These are phyloP conservation scores for Termitomyces bulborhizus DNA, from an alignment of 768 basidiomycete genomes.

Conservation along the genomic window DNA sequence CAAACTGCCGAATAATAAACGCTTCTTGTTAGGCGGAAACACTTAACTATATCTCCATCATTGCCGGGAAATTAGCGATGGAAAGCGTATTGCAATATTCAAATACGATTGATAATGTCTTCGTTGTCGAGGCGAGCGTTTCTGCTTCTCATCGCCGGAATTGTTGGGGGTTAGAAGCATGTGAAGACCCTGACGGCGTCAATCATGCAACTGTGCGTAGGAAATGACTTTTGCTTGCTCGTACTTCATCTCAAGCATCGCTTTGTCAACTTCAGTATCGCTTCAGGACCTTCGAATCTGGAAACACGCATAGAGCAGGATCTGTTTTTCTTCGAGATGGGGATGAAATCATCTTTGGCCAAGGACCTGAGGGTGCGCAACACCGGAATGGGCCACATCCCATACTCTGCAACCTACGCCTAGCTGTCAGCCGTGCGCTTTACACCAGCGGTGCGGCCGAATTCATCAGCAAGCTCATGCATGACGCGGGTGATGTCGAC, in stretches of 20 bases:
- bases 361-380: conserved; percentile 11
- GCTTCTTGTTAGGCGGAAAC: conserved; percentile 6
- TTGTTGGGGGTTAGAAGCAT: conserved; percentile 13
- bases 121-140: conserved; percentile 5
- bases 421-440: conserved; percentile 18
- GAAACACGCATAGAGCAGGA: conserved; percentile 1
- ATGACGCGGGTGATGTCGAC: conserved; percentile 7
- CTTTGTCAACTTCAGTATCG: conserved; percentile 3
- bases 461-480: conserved; percentile 9
- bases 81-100: conserved; percentile 3
- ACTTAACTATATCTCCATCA: conserved; percentile 5
- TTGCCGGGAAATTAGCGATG: conserved; percentile 4
- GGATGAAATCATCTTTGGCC: conserved; percentile 15
- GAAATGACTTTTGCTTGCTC: not conserved
- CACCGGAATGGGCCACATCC: conserved; percentile 14
- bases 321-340: conserved; percentile 12
- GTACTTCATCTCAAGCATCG: not conserved
- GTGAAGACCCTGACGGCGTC: not conserved
- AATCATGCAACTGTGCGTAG: conserved; percentile 3
- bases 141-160: conserved; percentile 8
- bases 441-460: conserved; percentile 7
- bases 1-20: not conserved
- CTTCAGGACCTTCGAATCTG: conserved; percentile 8
- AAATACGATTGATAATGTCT: conserved; percentile 9
- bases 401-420: conserved; percentile 17